Evolutionary conservation across 2,329 filamentous ascomycete genomes (phyloP).

Genomic region (Paracoccidioides lutzii): DNA sequence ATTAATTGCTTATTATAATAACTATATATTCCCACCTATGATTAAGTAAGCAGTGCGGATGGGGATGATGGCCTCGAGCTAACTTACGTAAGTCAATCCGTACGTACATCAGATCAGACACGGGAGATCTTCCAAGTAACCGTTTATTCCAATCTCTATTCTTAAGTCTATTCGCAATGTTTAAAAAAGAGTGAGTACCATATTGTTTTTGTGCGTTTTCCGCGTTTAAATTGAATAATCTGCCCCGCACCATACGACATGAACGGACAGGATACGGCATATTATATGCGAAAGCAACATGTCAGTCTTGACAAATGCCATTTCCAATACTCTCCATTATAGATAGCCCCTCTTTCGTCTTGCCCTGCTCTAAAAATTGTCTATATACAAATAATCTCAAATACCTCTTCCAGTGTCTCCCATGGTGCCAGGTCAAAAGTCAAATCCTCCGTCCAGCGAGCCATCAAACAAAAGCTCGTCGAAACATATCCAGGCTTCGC

Average conservation of each 20-base stretch:
- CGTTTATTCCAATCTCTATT: background rate
- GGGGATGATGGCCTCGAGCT: too few relatives aligned
- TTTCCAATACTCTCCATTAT: background rate
- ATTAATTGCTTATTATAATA: background rate
- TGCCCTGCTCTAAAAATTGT: background rate
- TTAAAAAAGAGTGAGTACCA: slow-evolving; percentile 71
- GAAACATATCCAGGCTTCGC: slow-evolving; percentile 75
- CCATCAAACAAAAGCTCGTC: slow-evolving; percentile 67
- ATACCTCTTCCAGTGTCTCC: slow-evolving; percentile 7
- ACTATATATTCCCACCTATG: background rate
- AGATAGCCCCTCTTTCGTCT: background rate
- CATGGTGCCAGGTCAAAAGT: slow-evolving; percentile 55
- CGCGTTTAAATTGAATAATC: background rate
- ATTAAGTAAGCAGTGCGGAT: background rate
- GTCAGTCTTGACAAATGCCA: background rate
- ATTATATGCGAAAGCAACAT: background rate
- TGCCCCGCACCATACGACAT: background rate
- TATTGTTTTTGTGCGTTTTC: background rate
- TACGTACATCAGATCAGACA: background rate
- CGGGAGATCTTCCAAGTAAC: background rate
- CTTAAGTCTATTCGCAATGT: slow-evolving; percentile 47
- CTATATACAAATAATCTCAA: background rate
- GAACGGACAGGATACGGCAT: background rate
- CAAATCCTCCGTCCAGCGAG: slow-evolving; percentile 88
- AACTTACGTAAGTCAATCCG: background rate